Evolutionary conservation across 2,329 filamentous ascomycete genomes (phyloP), one percentile per base, ranked within the genome.

Genomic region (Aureobasidium uvarum): DNA sequence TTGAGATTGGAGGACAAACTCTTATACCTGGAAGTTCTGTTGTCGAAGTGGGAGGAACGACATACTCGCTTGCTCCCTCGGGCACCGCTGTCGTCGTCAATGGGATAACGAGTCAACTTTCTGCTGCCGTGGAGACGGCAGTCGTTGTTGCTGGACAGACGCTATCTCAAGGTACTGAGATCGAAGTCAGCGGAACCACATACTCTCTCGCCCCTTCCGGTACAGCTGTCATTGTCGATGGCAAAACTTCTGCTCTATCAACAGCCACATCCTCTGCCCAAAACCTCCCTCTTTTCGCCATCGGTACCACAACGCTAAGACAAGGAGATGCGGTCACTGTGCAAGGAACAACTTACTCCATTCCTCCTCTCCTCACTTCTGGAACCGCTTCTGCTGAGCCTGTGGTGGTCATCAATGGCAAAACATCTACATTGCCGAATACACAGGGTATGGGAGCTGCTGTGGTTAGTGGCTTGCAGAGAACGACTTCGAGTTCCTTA

Each of bases 81-180:
- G 86, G 4, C 2, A 20, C 56, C 4, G 56, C 43, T 16, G 1
- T 60, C 11, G 1, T 50, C 8, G 10, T 60, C 43, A 28, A 60
- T n/a, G 56, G 41, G n/a, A 10, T 3, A 14, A 45, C 39, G 14
- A 36, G 5, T 23, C 10, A 28, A 7, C 5, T 59, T 16, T 23
- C 55, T 18, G 13, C 41, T 18, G 23, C 41, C 16, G 8, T 36
- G 14, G 10, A 41, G 5, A 20, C 28, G 25, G 56, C 13, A n/a
- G 13, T 31, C 13, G 7, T 60, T 2, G 5, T 60, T 5, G 56
- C 28, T 2, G 56, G 56, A 10, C 28, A 60, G 18, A 45, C 41
- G 3, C 43, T 48, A 3, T 16, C 31, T 23, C 56, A 7, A 16
- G 11, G 11, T 4, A 23, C 56, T 13, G 31, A 25, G 3, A 7